Percentiles rank a stretch among this genome's conserved stretches.
These are phyloP conservation scores for Curvularia eragrostidis DNA, from an alignment of 2,329 filamentous ascomycete genomes.

Conservation along the genomic window DNA sequence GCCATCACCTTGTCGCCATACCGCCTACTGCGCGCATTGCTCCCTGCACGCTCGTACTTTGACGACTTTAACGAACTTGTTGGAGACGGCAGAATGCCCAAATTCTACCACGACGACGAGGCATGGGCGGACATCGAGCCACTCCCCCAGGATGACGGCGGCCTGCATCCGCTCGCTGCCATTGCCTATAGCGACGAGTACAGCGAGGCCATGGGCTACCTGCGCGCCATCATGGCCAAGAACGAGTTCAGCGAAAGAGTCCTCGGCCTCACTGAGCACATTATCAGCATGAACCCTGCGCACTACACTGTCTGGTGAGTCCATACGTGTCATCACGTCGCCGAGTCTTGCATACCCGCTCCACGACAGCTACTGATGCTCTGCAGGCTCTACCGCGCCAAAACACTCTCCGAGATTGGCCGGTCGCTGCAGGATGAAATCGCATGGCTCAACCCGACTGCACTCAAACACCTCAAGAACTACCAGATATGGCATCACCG, in stretches of 20 bases:
- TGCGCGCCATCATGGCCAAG: conserved; percentile 88
- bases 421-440: conserved; percentile 75
- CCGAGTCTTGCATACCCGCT: conserved; percentile 2
- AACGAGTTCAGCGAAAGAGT: conserved; percentile 83
- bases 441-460: conserved; percentile 83
- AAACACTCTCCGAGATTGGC: conserved; percentile 72
- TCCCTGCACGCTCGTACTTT: conserved; percentile 4
- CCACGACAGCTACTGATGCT: conserved; percentile 18
- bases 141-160: conserved; percentile 83
- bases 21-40: conserved; percentile 17
- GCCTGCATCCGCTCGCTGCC: conserved; percentile 76
- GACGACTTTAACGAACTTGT: background rate
- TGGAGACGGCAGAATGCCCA: conserved; percentile 29
- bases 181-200: conserved; percentile 94
- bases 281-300: conserved; percentile 92
- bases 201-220: conserved; percentile 88
- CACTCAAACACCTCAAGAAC: conserved; percentile 88
- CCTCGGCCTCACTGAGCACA: conserved; percentile 81
- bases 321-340: background rate
- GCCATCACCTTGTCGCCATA: conserved; percentile 21
- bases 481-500: conserved; percentile 93
- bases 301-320: conserved; percentile 94
- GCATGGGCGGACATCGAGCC: conserved; percentile 85
- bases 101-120: conserved; percentile 69
- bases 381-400: conserved; percentile 81